A percentile compares a stretch with the other conserved stretches of the same genome.
These are phyloP conservation scores for Poterioochromonas sp. DNA, from an alignment of 352 stramenopile species.

Conservation along the genomic window DNA sequence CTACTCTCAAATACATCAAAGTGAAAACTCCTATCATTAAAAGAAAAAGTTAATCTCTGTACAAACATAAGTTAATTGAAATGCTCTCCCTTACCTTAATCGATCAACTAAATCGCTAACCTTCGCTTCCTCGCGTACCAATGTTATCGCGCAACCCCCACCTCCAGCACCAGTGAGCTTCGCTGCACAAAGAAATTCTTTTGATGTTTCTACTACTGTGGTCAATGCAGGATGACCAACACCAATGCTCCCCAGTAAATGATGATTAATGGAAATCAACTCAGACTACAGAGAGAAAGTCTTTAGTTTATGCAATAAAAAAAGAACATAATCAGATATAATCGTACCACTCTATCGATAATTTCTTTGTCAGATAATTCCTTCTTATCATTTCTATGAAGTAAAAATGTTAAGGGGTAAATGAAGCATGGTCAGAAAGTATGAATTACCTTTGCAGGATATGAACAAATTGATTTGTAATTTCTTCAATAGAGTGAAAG, in stretches of 20 bases:
- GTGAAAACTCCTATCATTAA: neutral
- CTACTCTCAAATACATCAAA: neutral
- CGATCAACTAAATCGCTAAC: neutral
- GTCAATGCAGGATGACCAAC: slow-evolving; percentile 72
- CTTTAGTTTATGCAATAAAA: no score
- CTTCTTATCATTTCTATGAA: slow-evolving; percentile 4
- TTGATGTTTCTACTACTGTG: slow-evolving; percentile 56
- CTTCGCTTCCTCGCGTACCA: slow-evolving; percentile 49
- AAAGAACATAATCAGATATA: no score
- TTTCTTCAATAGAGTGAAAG: slow-evolving; percentile 65
- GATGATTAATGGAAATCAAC: slow-evolving; percentile 62
- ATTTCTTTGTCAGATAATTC: slow-evolving; percentile 32
- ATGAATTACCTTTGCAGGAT: slow-evolving; percentile 24
- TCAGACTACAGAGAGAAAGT: slow-evolving; percentile 50
- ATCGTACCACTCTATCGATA: slow-evolving; percentile 21
- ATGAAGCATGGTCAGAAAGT: neutral
- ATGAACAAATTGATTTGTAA: slow-evolving; percentile 51
- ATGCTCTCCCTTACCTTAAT: neutral
- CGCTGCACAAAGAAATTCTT: slow-evolving; percentile 53
- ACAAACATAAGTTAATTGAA: neutral
- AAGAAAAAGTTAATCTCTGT: neutral
- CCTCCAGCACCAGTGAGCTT: slow-evolving; percentile 75
- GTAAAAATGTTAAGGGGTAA: no score
- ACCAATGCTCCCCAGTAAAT: slow-evolving; percentile 60
- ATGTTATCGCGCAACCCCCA: slow-evolving; percentile 71